These are phyloP conservation scores for Phlyctochytrium planicorne DNA, from an alignment of 192 early-diverging fungal genomes.

Conservation along the genomic window DNA sequence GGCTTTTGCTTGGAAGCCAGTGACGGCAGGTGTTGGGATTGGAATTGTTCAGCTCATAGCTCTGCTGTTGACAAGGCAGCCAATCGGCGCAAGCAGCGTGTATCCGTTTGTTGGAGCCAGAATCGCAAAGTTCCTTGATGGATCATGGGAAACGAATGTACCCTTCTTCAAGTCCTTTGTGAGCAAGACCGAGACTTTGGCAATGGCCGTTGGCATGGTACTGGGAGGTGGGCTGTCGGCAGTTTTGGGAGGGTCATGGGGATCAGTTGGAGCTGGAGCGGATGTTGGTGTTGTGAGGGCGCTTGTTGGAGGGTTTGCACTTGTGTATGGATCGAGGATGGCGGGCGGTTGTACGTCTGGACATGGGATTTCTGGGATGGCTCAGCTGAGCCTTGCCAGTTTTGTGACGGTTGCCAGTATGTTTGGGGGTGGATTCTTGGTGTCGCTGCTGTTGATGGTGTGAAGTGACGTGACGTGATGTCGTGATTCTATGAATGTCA, in stretches of 20 bases:
- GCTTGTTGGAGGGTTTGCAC: constrained; percentile 22
- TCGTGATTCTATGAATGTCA: no score
- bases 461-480: no score
- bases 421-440: constrained; percentile 27
- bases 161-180: constrained; percentile 15
- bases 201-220: constrained; percentile 18
- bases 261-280: neutral
- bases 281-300: neutral
- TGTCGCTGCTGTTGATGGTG: constrained; percentile 13
- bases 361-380: constrained; percentile 37
- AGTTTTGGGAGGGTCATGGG: constrained; percentile 1
- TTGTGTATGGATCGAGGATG: constrained; percentile 32
- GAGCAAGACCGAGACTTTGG: neutral
- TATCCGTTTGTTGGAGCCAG: constrained; percentile 17
- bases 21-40: constrained; percentile 23
- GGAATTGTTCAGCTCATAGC: constrained; percentile 17
- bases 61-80: neutral
- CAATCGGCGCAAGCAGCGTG: constrained; percentile 18
- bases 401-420: constrained; percentile 30
- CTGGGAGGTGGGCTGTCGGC: constrained; percentile 19
- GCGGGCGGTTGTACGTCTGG: constrained; percentile 41
- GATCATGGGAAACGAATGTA: constrained; percentile 20
- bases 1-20: constrained; percentile 26
- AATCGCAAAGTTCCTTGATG: constrained; percentile 23
- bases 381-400: constrained; percentile 23